These are phyloP conservation scores for Wickerhamiella kurtzmanii DNA, from an alignment of 805 yeast genomes.

Conservation along the genomic window DNA sequence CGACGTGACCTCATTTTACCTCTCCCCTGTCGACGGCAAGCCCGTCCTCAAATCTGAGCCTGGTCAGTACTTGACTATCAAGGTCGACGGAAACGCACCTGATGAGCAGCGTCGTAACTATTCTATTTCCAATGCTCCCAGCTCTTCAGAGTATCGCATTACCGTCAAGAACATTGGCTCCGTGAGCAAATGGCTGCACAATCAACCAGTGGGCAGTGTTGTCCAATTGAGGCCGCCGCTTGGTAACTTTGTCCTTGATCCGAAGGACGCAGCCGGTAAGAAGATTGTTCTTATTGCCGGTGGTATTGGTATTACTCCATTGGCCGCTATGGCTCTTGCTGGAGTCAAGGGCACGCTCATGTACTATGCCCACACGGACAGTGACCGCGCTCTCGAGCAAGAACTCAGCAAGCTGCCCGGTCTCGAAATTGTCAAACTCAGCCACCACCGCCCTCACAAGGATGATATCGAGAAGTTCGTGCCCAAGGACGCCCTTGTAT, in stretches of 20 bases:
- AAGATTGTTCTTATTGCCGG: constrained; percentile 38
- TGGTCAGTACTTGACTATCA: constrained; percentile 36
- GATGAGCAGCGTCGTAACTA: constrained; percentile 43
- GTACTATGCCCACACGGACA: constrained; percentile 27
- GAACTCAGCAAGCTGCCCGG: constrained; percentile 10
- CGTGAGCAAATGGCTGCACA: constrained; percentile 40
- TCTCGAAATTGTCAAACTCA: constrained; percentile 1
- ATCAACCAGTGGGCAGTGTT: constrained; percentile 39
- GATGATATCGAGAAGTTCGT: constrained; percentile 6
- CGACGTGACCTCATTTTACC: constrained; percentile 39
- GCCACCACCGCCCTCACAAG: constrained; percentile 4
- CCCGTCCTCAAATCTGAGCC: constrained; percentile 22
- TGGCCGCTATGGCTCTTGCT: constrained; percentile 33
- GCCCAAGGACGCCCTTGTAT: constrained; percentile 6
- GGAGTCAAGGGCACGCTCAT: constrained; percentile 26
- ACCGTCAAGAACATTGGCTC: constrained; percentile 33
- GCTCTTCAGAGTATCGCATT: constrained; percentile 36
- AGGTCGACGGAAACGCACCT: constrained; percentile 25
- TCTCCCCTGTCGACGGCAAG: constrained; percentile 33
- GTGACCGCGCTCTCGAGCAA: constrained; percentile 10
- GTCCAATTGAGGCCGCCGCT: constrained; percentile 44
- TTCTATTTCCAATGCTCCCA: constrained; percentile 35
- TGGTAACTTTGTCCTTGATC: constrained; percentile 33
- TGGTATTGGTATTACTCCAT: constrained; percentile 45
- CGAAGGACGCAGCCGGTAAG: constrained; percentile 15